Conservation (phyloP, 108 stramenopile species). For the Cafeteria roenbergensis region DNA sequence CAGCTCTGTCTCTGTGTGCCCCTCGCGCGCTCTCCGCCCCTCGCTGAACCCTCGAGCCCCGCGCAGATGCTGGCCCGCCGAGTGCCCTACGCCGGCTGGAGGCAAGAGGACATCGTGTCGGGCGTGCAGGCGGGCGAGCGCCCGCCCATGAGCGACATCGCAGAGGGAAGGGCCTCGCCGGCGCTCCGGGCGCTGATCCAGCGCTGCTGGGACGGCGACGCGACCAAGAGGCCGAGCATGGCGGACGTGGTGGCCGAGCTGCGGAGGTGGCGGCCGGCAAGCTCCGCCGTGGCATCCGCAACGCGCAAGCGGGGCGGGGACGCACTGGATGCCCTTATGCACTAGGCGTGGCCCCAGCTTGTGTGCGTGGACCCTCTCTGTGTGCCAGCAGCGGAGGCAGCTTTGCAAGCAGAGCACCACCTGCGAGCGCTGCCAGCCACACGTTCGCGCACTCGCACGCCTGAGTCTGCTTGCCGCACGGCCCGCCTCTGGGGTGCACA, state of each 20-base stretch:
- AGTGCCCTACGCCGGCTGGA: conserved; percentile 21
- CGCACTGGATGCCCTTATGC: neutral
- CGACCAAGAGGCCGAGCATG: conserved; percentile 34
- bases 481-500: too few species aligned
- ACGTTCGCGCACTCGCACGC: too few species aligned
- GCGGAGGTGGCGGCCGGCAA: neutral
- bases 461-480: too few species aligned
- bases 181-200: conserved; percentile 30
- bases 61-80: conserved; percentile 30
- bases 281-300: neutral
- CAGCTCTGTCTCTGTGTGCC: too few species aligned
- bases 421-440: too few species aligned
- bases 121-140: conserved; percentile 19
- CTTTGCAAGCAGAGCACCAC: too few species aligned
- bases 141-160: conserved; percentile 12
- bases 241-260: conserved; percentile 19
- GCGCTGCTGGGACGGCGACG: conserved; percentile 37
- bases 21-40: too few species aligned
- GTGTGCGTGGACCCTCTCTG: too few species aligned
- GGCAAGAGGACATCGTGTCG: conserved; percentile 19
- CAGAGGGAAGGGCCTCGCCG: neutral
- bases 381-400: too few species aligned
- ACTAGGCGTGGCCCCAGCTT: too few species aligned
- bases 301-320: neutral
- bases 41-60: too few species aligned